Conservation (phyloP, 1,139 yeast genomes). For the Magnusiomyces paraingens region DNA sequence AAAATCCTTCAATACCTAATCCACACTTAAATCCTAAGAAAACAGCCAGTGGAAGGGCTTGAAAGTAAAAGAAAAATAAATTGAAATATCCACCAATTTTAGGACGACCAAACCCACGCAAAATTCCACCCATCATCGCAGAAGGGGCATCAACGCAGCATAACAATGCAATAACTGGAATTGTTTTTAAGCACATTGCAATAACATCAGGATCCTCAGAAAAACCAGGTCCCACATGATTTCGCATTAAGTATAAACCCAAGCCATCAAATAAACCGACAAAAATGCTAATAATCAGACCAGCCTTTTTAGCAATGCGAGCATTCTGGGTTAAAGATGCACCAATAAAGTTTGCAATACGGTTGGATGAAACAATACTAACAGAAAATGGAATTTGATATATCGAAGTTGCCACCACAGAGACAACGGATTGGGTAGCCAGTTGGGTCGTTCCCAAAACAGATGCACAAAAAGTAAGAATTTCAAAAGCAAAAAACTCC, state of each 20-base stretch:
- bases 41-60: slow-evolving; percentile 68
- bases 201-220: slow-evolving; percentile 65
- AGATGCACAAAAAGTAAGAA: slow-evolving; percentile 63
- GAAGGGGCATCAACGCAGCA: slow-evolving; percentile 78
- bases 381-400: slow-evolving; percentile 88
- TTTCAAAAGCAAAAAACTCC: slow-evolving; percentile 77
- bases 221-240: slow-evolving; percentile 57
- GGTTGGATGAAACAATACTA: slow-evolving; percentile 77
- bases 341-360: slow-evolving; percentile 85
- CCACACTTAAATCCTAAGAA: slow-evolving; percentile 51
- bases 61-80: slow-evolving; percentile 61
- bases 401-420: slow-evolving; percentile 70
- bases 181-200: slow-evolving; percentile 42
- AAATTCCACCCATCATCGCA: slow-evolving; percentile 75
- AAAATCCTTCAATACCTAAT: slow-evolving; percentile 59
- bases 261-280: slow-evolving; percentile 55
- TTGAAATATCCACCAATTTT: slow-evolving; percentile 76
- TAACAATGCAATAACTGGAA: slow-evolving; percentile 68
- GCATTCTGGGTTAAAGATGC: slow-evolving; percentile 64
- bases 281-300: slow-evolving; percentile 49
- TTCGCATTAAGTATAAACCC: slow-evolving; percentile 46
- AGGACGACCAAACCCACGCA: slow-evolving; percentile 85
- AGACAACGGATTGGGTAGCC: slow-evolving; percentile 85
- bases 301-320: slow-evolving; percentile 56
- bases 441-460: slow-evolving; percentile 74